These are phyloP conservation scores for Kluyveromyces sp. DNA, from an alignment of 1,139 yeast species.

Conservation along the genomic window DNA sequence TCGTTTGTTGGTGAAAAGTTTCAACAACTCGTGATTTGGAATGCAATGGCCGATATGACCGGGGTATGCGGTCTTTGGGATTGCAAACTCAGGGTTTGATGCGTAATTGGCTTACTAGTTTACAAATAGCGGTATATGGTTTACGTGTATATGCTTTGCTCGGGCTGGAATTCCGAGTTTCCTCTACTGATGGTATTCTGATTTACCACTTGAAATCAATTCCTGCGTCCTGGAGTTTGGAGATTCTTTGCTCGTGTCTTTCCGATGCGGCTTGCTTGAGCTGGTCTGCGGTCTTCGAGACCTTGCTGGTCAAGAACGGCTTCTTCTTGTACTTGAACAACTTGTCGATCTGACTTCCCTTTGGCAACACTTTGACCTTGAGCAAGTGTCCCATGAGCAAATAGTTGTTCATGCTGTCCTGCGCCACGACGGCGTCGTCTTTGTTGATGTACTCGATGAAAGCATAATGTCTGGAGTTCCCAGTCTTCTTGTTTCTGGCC, in stretches of 20 bases:
- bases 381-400: slow-evolving; percentile 79
- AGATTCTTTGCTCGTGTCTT: slow-evolving; percentile 32
- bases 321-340: slow-evolving; percentile 53
- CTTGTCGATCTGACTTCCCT: slow-evolving; percentile 47
- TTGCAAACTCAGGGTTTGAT: no score
- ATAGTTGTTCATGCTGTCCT: slow-evolving; percentile 94
- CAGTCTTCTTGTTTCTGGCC: slow-evolving; percentile 85
- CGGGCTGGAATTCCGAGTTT: no score
- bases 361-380: slow-evolving; percentile 49
- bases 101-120: no score
- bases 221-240: slow-evolving; percentile 30
- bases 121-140: neutral
- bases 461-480: slow-evolving; percentile 88
- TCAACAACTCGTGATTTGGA: neutral
- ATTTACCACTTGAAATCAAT: slow-evolving; percentile 32
- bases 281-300: slow-evolving; percentile 36
- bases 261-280: slow-evolving; percentile 28
- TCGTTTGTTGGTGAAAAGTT: slow-evolving; percentile 3
- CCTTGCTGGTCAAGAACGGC: slow-evolving; percentile 41
- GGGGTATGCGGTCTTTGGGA: neutral
- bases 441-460: slow-evolving; percentile 72
- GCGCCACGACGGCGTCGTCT: slow-evolving; percentile 81
- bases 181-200: no score
- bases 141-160: neutral
- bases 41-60: neutral